Percentiles rank a stretch among this genome's conserved stretches.
These are phyloP conservation scores for Coniochaeta prunicola DNA, from an alignment of 2,329 filamentous ascomycete genomes.

Conservation along the genomic window DNA sequence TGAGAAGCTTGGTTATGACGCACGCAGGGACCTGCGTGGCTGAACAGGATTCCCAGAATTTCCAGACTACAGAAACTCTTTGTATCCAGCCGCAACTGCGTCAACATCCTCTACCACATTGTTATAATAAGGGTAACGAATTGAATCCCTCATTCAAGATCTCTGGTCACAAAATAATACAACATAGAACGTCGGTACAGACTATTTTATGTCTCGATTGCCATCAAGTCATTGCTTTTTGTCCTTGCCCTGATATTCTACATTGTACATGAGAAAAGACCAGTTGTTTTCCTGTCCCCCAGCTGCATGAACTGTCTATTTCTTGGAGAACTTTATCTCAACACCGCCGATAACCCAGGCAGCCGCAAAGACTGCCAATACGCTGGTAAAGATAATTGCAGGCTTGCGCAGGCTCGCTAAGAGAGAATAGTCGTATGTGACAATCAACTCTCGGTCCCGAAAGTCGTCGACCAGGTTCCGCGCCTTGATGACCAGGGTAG, in stretches of 20 bases:
- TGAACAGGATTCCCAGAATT: too few species aligned
- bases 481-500: conserved; percentile 70
- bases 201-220: neutral
- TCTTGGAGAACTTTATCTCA: conserved; percentile 67
- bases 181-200: neutral
- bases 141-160: neutral
- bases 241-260: conserved; percentile 1
- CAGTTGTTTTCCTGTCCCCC: conserved; percentile 18
- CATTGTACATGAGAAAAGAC: neutral
- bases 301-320: conserved; percentile 12
- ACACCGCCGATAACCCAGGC: conserved; percentile 71
- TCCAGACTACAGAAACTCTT: too few species aligned
- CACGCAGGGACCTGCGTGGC: neutral
- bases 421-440: conserved; percentile 81
- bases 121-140: neutral
- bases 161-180: too few species aligned
- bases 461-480: conserved; percentile 87
- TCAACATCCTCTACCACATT: neutral
- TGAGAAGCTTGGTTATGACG: neutral
- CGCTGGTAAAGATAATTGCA: conserved; percentile 66
- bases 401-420: conserved; percentile 77
- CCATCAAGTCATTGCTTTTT: conserved; percentile 3
- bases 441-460: conserved; percentile 72
- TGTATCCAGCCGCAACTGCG: too few species aligned
- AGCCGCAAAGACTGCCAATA: conserved; percentile 66